phyloP scores from a whole-genome alignment of 2,329 filamentous ascomycete genomes.

The Cladosporium sp. region DNA sequence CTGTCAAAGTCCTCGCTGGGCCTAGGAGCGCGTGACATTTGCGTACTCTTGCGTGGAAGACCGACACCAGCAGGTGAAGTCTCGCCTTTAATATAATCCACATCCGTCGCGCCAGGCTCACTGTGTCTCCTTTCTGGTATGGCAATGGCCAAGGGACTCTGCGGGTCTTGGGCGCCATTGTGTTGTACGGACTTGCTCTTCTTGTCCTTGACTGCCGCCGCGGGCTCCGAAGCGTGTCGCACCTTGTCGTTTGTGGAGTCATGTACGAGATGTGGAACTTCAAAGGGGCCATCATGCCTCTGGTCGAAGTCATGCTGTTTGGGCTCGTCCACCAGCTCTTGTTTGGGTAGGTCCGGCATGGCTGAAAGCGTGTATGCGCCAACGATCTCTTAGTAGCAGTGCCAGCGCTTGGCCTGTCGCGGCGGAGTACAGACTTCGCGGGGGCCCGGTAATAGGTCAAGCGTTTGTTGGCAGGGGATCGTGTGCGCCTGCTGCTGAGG shows the following conservation, averaged over 20 bases:
- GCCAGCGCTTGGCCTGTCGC: slow-evolving; percentile 16
- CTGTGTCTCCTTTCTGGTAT: slow-evolving; percentile 17
- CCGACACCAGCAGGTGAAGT: not conserved
- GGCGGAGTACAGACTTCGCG: not conserved
- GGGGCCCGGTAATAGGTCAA: not conserved
- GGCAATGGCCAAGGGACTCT: not conserved
- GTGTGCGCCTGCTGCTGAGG: not conserved
- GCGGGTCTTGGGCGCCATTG: not conserved
- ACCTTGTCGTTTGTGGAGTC: slow-evolving; percentile 42
- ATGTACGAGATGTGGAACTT: slow-evolving; percentile 17
- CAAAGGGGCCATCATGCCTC: slow-evolving; percentile 37
- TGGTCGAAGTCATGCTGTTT: slow-evolving; percentile 39
- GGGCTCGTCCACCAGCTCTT: slow-evolving; percentile 23
- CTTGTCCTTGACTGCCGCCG: not conserved
- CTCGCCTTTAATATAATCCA: not conserved
- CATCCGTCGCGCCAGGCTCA: not conserved
- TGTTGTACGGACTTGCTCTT: slow-evolving; percentile 11
- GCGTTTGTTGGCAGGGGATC: not conserved
- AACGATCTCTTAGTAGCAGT: slow-evolving; percentile 9
- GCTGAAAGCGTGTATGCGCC: slow-evolving; percentile 11
- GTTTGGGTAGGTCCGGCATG: not conserved
- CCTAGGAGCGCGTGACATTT: slow-evolving; percentile 26
- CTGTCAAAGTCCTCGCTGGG: slow-evolving; percentile 36
- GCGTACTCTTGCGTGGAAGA: slow-evolving; percentile 26
- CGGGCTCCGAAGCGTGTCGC: slow-evolving; percentile 35